A percentile compares a stretch with the other conserved stretches of the same genome.
phyloP scores from a whole-genome alignment of 192 early-diverging fungal genomes.

The Coemansia brasiliensis region DNA sequence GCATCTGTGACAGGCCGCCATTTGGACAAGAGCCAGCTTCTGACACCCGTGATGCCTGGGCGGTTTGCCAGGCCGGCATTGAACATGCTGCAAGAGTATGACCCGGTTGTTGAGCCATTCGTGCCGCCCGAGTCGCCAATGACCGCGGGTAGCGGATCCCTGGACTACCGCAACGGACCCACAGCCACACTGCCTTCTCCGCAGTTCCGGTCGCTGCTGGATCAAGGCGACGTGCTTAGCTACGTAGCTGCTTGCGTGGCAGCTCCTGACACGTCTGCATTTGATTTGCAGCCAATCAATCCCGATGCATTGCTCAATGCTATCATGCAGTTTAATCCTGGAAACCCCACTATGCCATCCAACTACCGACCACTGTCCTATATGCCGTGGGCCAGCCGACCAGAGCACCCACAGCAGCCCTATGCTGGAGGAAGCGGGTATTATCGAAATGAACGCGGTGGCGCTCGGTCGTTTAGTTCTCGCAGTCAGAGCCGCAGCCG shows the following conservation, averaged over 20 bases:
- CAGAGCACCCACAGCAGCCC: slow-evolving; percentile 4
- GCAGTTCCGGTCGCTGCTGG: slow-evolving; percentile 22
- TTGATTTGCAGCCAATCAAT: slow-evolving; percentile 23
- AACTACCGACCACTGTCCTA: slow-evolving; percentile 43
- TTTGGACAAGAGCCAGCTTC: slow-evolving; percentile 33
- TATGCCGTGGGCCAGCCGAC: slow-evolving; percentile 26
- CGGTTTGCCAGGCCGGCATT: slow-evolving; percentile 25
- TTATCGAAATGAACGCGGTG: slow-evolving; percentile 8
- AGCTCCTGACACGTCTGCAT: slow-evolving; percentile 17
- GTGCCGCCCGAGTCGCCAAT: slow-evolving; percentile 2
- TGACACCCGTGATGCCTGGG: slow-evolving; percentile 28
- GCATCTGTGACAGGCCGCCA: slow-evolving; percentile 38
- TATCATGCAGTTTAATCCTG: slow-evolving; percentile 16
- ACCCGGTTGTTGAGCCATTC: slow-evolving; percentile 32
- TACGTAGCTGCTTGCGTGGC: slow-evolving; percentile 38
- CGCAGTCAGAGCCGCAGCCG: slow-evolving; percentile 39
- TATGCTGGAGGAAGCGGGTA: not conserved
- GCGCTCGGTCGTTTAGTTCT: not conserved
- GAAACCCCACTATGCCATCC: slow-evolving; percentile 9
- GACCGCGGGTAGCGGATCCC: not conserved
- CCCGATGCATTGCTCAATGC: slow-evolving; percentile 24
- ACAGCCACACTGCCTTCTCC: not conserved
- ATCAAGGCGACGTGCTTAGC: slow-evolving; percentile 48
- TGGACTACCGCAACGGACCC: not conserved
- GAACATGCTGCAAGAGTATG: slow-evolving; percentile 25